Base-by-base conservation (phyloP, 306 rosid species). In the Malus orientalis region DNA sequence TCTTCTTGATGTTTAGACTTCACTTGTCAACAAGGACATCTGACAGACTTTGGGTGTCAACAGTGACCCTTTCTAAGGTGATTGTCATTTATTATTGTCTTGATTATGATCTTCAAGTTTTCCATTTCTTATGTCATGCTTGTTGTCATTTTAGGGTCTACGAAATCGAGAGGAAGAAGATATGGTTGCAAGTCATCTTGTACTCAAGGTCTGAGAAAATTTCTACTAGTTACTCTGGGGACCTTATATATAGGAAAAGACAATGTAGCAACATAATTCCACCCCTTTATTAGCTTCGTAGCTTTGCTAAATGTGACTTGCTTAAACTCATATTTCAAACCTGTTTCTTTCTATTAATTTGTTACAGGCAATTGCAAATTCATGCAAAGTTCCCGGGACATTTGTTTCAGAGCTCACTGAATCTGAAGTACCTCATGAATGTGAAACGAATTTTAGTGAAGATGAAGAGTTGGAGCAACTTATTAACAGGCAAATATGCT, bases 81-180 rank as follows among this genome's bases (percentile, higher is more conserved):
- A 22, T 74, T 51, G 63, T 54, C 71, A 49, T 71, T 65, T 42
- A 49, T 67, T 75, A 42, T 74, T 0, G 23, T 42, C 59, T 29
- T 30, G 32, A 67, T 59, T 83, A 19, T 51, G 60, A 51, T 60
- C 11, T 67, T 18, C 15, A 58, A 49, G 29, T 22, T 13, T 68
- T 27, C 9, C 27, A 25, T 32, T 25, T 73, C 33, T 76, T 67
- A 25, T 75, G 12, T 13, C 57, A 66, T 33, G 19, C 69, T 81
- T 61, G 65, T 86, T 38, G 67, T 74, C 69, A 40, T 75, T 74
- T 27, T 67, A 94, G 98, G 97, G 95, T 67, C 80, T 86, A 74
- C 97, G 92, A 20, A 92, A 86, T 23, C 88, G 96, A 80, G 97
- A 94, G 85, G 89, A 90, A 84, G 97, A 94, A 80, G 98, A 92